These are phyloP conservation scores for Clonostachys solani DNA, from an alignment of 2,329 filamentous ascomycete species.

Conservation along the genomic window DNA sequence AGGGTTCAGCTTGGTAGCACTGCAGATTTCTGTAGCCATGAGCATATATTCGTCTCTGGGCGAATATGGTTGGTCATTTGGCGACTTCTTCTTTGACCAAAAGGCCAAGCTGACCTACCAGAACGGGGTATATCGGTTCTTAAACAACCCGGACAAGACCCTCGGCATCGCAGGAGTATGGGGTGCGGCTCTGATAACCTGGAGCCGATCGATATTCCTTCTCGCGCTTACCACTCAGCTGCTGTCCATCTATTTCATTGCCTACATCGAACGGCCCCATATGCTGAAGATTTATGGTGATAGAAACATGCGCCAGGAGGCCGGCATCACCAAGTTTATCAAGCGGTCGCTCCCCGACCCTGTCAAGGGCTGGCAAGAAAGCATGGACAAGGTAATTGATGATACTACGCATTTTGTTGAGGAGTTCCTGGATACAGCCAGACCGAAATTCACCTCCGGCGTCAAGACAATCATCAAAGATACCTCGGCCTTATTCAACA, in stretches of 20 bases:
- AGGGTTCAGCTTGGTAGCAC: slow-evolving; percentile 71
- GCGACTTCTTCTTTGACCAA: slow-evolving; percentile 96
- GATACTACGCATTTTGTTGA: slow-evolving; percentile 87
- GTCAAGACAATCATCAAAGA: slow-evolving; percentile 86
- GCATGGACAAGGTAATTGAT: slow-evolving; percentile 81
- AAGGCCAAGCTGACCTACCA: slow-evolving; percentile 88
- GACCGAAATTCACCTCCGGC: slow-evolving; percentile 80
- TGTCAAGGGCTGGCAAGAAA: slow-evolving; percentile 78
- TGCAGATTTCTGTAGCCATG: slow-evolving; percentile 88
- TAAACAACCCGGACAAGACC: slow-evolving; percentile 95
- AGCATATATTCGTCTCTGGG: slow-evolving; percentile 95
- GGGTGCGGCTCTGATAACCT: slow-evolving; percentile 91
- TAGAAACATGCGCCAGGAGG: slow-evolving; percentile 74
- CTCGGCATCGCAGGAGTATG: slow-evolving; percentile 93
- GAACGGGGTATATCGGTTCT: slow-evolving; percentile 86
- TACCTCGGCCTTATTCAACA: slow-evolving; percentile 82
- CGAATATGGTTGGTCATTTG: slow-evolving; percentile 98
- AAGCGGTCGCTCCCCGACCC: slow-evolving; percentile 81
- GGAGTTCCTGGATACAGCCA: slow-evolving; percentile 80
- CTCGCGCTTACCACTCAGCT: slow-evolving; percentile 83
- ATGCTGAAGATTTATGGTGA: slow-evolving; percentile 95
- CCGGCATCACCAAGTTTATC: slow-evolving; percentile 87
- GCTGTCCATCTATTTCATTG: slow-evolving; percentile 81
- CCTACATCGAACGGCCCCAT: slow-evolving; percentile 91
- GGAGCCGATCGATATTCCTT: slow-evolving; percentile 81